A percentile compares a stretch with the other conserved stretches of the same genome.
Conservation (phyloP, 2,329 filamentous ascomycete species). For the Cordyceps cicadae region DNA sequence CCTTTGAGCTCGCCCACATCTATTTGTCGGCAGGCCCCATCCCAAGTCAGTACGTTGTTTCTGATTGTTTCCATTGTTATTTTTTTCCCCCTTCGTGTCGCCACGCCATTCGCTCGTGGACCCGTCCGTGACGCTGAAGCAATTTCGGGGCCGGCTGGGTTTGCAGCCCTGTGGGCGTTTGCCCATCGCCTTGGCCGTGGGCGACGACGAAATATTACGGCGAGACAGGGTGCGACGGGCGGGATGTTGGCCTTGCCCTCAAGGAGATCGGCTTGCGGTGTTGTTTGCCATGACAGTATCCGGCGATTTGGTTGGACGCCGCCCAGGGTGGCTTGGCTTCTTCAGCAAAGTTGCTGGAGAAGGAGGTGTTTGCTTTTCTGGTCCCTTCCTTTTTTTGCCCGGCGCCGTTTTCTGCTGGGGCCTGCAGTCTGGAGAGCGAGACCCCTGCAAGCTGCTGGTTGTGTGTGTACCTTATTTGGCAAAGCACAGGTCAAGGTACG, state of each 20-base stretch:
- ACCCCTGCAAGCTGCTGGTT: neutral
- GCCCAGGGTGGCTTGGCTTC: neutral
- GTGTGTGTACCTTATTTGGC: neutral
- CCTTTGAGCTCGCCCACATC: neutral
- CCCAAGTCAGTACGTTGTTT: slow-evolving; percentile 1
- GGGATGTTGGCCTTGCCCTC: neutral
- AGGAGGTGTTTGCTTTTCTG: slow-evolving; percentile 1
- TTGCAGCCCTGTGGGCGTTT: slow-evolving; percentile 9
- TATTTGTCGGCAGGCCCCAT: neutral
- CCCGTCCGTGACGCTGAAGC: slow-evolving; percentile 2
- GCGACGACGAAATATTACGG: neutral
- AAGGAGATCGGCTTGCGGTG: neutral
- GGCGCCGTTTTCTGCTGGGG: slow-evolving; percentile 12
- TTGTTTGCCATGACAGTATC: neutral
- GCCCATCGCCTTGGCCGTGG: neutral
- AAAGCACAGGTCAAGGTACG: neutral
- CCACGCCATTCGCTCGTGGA: slow-evolving; percentile 4
- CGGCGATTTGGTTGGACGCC: slow-evolving; percentile 1
- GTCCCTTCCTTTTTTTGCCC: neutral
- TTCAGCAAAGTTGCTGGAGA: neutral
- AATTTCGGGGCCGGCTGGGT: slow-evolving; percentile 7
- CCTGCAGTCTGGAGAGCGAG: neutral
- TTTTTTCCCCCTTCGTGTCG: neutral
- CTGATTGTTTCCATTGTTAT: slow-evolving; percentile 1
- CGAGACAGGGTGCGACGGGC: neutral